phyloP scores from a whole-genome alignment of 345 rosid species.

The Gossypioides kirkii region DNA sequence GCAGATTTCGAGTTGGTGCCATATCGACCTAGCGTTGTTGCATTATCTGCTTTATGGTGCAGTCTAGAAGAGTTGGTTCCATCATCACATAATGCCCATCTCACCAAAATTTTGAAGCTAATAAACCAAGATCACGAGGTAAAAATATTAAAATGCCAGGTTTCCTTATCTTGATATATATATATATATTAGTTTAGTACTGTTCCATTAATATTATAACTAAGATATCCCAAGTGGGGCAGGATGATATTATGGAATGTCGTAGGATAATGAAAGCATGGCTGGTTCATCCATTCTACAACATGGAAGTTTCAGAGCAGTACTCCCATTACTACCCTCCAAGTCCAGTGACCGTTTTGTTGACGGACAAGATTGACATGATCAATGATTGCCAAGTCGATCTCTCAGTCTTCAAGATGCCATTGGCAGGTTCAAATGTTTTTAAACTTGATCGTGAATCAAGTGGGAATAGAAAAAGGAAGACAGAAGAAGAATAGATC shows the following conservation, averaged over 20 bases:
- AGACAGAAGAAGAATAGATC: slow-evolving; percentile 12
- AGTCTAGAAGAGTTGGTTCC: slow-evolving; percentile 31
- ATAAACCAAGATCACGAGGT: slow-evolving; percentile 36
- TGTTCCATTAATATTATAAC: slow-evolving; percentile 1
- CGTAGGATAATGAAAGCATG: slow-evolving; percentile 30
- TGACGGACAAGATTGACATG: slow-evolving; percentile 18
- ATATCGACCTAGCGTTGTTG: slow-evolving; percentile 51
- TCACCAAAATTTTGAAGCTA: slow-evolving; percentile 20
- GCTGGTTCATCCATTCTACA: slow-evolving; percentile 9
- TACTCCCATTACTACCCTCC: slow-evolving; percentile 27
- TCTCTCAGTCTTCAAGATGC: slow-evolving; percentile 33
- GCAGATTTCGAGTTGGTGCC: slow-evolving; percentile 44
- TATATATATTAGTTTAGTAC: neutral
- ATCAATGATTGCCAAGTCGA: slow-evolving; percentile 26
- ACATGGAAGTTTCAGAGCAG: slow-evolving; percentile 3
- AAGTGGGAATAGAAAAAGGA: slow-evolving; percentile 33
- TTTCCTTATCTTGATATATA: neutral
- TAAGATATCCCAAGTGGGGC: neutral
- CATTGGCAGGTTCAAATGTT: slow-evolving; percentile 13
- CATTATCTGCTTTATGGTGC: slow-evolving; percentile 41
- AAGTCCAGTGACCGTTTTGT: slow-evolving; percentile 57
- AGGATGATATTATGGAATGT: slow-evolving; percentile 39
- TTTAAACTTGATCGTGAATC: neutral
- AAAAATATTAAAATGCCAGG: neutral
- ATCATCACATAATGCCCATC: slow-evolving; percentile 15